Conservation (phyloP, 768 basidiomycete species). For the Sistotremastrum niveocremeum region DNA sequence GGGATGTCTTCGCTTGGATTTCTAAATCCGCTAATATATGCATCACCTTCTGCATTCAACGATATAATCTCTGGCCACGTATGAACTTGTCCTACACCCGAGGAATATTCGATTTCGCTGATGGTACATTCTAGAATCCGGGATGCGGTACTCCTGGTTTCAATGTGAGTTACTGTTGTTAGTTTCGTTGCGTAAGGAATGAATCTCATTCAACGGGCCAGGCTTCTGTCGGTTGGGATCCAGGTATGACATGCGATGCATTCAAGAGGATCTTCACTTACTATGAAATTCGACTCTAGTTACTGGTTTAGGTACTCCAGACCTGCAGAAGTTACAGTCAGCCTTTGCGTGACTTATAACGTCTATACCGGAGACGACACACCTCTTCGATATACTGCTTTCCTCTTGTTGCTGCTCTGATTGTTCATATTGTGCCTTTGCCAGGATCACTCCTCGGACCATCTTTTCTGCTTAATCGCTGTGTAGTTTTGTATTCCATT, state of each 20-base stretch:
- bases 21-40: slow-evolving; percentile 51
- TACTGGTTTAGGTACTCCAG: slow-evolving; percentile 42
- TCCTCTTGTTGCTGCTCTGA: too few species aligned
- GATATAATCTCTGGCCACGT: slow-evolving; percentile 37
- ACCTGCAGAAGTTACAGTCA: slow-evolving; percentile 31
- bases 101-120: slow-evolving; percentile 29
- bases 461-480: too few species aligned
- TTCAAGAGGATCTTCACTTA: too few species aligned
- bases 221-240: slow-evolving; percentile 46
- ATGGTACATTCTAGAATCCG: slow-evolving; percentile 39
- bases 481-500: too few species aligned
- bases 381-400: too few species aligned
- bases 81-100: slow-evolving; percentile 3
- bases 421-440: too few species aligned
- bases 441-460: too few species aligned
- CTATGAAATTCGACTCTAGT: slow-evolving; percentile 17
- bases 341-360: too few species aligned
- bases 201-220: slow-evolving; percentile 13
- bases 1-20: slow-evolving; percentile 39
- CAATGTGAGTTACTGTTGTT: slow-evolving; percentile 18
- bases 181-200: background rate
- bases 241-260: slow-evolving; percentile 22
- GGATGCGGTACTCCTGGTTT: slow-evolving; percentile 55
- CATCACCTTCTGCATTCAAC: slow-evolving; percentile 16
- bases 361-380: too few species aligned